phyloP scores from a whole-genome alignment of 1,139 yeast genomes.

The Saccharomycopsis crataegensis region DNA sequence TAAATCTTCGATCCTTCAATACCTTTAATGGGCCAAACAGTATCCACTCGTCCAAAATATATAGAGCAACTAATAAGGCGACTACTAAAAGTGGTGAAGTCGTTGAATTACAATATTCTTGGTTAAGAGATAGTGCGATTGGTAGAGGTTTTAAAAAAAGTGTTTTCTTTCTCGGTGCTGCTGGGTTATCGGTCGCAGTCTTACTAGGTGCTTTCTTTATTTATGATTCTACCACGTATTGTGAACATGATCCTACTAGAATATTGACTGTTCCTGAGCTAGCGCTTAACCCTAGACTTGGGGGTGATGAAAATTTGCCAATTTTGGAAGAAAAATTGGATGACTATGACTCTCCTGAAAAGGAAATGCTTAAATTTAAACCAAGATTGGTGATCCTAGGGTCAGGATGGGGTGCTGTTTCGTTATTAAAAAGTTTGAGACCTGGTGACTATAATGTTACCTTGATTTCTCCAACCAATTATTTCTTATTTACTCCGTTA shows the following conservation, averaged over 20 bases:
- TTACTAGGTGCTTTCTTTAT: slow-evolving; percentile 42
- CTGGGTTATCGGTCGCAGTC: slow-evolving; percentile 33
- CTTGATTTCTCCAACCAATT: slow-evolving; percentile 87
- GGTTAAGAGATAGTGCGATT: slow-evolving; percentile 17
- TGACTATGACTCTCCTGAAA: slow-evolving; percentile 40
- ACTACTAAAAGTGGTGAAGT: slow-evolving; percentile 15
- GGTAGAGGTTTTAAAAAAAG: slow-evolving; percentile 29
- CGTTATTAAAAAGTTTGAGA: slow-evolving; percentile 76
- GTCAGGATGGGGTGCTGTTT: slow-evolving; percentile 90
- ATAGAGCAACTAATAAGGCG: slow-evolving; percentile 1
- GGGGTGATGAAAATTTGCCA: slow-evolving; percentile 64
- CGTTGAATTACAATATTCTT: slow-evolving; percentile 15
- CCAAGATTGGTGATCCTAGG: slow-evolving; percentile 84
- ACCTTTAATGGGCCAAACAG: neutral
- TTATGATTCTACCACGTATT: slow-evolving; percentile 55
- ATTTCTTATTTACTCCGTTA: slow-evolving; percentile 88
- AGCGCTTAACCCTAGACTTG: slow-evolving; percentile 47
- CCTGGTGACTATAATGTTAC: slow-evolving; percentile 82
- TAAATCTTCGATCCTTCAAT: no score
- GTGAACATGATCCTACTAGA: slow-evolving; percentile 28
- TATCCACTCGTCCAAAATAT: neutral
- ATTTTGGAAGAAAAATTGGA: slow-evolving; percentile 46
- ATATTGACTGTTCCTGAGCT: slow-evolving; percentile 36
- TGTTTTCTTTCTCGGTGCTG: slow-evolving; percentile 32
- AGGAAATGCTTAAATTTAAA: slow-evolving; percentile 34